Evolutionary conservation across 345 rosid species (phyloP).

Genomic region (Lepidium sativum): DNA sequence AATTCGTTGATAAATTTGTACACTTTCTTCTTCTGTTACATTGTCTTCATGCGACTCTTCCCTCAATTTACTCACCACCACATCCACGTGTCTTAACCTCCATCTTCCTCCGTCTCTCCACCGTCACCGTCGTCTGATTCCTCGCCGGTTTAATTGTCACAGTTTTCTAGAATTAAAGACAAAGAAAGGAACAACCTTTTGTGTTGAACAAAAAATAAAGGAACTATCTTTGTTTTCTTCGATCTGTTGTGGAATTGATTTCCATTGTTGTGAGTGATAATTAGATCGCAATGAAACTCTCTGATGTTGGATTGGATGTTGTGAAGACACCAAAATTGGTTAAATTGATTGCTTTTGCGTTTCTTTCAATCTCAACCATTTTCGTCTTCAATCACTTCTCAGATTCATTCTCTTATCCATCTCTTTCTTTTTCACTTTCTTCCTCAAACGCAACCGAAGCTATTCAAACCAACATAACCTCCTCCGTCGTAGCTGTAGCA

Average conservation of each 20-base stretch:
- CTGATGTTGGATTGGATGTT: constrained; percentile 21
- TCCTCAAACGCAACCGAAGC: constrained; percentile 13
- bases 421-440: constrained; percentile 11
- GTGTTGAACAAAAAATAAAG: not conserved
- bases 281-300: constrained; percentile 5
- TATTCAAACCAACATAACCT: not conserved
- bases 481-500: not conserved
- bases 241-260: not conserved
- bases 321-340: constrained; percentile 35
- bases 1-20: not conserved
- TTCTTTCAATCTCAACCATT: constrained; percentile 24
- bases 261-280: not conserved
- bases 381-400: constrained; percentile 26
- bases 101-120: constrained; percentile 11
- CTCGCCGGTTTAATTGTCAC: not conserved
- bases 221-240: not conserved
- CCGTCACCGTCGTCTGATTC: constrained; percentile 18
- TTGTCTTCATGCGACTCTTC: constrained; percentile 10
- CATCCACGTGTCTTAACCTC: constrained; percentile 27
- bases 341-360: constrained; percentile 29
- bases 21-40: not conserved
- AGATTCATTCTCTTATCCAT: constrained; percentile 20
- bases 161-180: not conserved
- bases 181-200: not conserved
- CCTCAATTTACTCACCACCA: constrained; percentile 6